Conservation (phyloP, 805 yeast genomes). For the Jamesozyma piceae region DNA sequence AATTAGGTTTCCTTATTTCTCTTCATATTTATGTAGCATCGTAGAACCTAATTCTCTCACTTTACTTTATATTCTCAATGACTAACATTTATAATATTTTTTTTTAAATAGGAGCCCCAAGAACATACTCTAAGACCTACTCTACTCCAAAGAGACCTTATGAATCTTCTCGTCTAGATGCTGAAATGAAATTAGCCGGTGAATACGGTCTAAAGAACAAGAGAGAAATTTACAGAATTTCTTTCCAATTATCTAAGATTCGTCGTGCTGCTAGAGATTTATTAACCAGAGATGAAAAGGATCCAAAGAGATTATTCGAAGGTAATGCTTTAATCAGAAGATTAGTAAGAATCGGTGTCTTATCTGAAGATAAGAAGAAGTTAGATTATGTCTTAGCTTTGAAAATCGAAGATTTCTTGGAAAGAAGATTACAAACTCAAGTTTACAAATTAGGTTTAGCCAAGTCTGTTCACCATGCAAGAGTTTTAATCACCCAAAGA, state of each 20-base stretch:
- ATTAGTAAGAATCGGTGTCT: slow-evolving; percentile 97
- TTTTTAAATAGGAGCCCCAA: slow-evolving; percentile 73
- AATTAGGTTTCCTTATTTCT: not conserved
- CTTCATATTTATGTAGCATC: slow-evolving; percentile 1
- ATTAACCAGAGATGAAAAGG: slow-evolving; percentile 99
- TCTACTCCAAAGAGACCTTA: slow-evolving; percentile 98
- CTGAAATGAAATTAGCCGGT: slow-evolving; percentile 98
- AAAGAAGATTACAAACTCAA: slow-evolving; percentile 99
- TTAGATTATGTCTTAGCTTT: slow-evolving; percentile 99
- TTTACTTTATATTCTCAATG: too few relatives aligned
- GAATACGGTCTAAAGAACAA: slow-evolving; percentile 99
- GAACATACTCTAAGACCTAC: slow-evolving; percentile 98
- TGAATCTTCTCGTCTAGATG: slow-evolving; percentile 98
- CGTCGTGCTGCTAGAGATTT: slow-evolving; percentile 99
- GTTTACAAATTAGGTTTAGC: slow-evolving; percentile 99
- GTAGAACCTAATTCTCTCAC: not conserved
- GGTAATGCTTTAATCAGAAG: slow-evolving; percentile 99
- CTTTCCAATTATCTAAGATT: slow-evolving; percentile 97
- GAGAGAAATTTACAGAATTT: slow-evolving; percentile 99
- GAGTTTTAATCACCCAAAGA: slow-evolving; percentile 96
- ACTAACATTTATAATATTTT: slow-evolving; percentile 2
- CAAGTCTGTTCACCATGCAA: slow-evolving; percentile 98
- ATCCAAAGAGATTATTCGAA: slow-evolving; percentile 99
- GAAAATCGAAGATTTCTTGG: slow-evolving; percentile 96
- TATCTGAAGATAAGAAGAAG: slow-evolving; percentile 98